Percentiles rank a stretch among this genome's conserved stretches.
Evolutionary conservation across 257 asterid species (phyloP).

Genomic region (Salvia miltiorrhiza): DNA sequence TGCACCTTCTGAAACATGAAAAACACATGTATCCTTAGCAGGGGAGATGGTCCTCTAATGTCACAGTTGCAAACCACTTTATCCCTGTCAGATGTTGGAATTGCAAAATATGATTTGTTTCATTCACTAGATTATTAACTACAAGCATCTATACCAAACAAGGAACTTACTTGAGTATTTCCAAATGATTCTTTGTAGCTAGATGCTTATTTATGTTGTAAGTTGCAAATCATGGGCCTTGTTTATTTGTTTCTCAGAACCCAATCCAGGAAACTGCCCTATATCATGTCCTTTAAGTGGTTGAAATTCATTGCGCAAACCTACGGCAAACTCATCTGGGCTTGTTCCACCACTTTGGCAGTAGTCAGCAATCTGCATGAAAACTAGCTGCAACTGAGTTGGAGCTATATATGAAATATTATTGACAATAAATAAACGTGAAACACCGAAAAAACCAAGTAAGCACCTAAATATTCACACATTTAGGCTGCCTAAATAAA

Average conservation of each 20-base stretch:
- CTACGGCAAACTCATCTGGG: constrained; percentile 83
- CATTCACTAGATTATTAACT: background rate
- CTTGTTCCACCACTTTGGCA: constrained; percentile 60
- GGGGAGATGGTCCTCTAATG: background rate
- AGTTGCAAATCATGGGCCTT: constrained; percentile 43
- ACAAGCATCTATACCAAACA: background rate
- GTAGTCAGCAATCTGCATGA: constrained; percentile 82
- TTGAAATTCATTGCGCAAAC: constrained; percentile 57
- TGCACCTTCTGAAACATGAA: background rate
- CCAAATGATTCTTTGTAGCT: background rate
- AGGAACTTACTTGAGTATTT: background rate
- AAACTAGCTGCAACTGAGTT: constrained; percentile 1
- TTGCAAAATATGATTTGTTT: background rate
- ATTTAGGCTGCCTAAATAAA: background rate
- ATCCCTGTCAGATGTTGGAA: background rate
- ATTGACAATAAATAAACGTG: background rate
- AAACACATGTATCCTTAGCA: background rate
- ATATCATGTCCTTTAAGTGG: constrained; percentile 75
- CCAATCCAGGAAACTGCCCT: constrained; percentile 90
- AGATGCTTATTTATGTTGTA: constrained; percentile 29
- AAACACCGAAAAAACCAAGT: background rate
- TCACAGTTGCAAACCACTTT: background rate
- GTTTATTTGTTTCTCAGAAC: constrained; percentile 35
- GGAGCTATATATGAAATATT: background rate
- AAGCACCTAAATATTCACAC: background rate